These are phyloP conservation scores for Pleurozium schreberi DNA, from an alignment of 225 moss, liverwort and hornwort genomes.

Conservation along the genomic window DNA sequence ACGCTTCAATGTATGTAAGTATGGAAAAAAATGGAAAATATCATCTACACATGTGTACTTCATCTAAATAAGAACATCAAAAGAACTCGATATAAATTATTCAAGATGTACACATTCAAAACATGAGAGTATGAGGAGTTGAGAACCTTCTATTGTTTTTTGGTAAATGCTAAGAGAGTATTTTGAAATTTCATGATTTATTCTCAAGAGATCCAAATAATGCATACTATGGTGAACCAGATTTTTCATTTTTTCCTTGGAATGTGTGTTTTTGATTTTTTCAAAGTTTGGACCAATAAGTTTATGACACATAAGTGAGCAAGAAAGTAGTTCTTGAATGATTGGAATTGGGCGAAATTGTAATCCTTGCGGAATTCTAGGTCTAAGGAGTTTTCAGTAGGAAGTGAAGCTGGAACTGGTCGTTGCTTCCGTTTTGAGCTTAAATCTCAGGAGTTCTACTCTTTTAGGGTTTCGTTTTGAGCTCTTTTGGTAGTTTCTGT, in stretches of 20 bases:
- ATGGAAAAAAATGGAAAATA: too few species aligned
- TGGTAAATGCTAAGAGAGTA: fast-evolving
- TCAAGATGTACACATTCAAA: background rate
- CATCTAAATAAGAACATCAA: fast-evolving
- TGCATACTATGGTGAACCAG: too few species aligned
- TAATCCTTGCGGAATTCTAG: background rate
- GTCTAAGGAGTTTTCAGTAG: background rate
- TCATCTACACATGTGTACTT: fast-evolving
- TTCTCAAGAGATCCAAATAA: background rate
- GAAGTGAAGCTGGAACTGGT: background rate
- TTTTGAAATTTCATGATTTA: background rate
- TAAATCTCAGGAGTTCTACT: background rate
- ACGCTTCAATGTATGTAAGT: background rate
- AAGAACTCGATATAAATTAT: background rate
- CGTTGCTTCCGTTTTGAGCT: background rate
- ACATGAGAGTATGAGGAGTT: background rate
- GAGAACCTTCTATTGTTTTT: too few species aligned
- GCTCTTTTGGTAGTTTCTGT: background rate
- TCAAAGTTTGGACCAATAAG: too few species aligned
- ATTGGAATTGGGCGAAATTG: too few species aligned
- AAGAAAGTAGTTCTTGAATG: too few species aligned
- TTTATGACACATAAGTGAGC: too few species aligned
- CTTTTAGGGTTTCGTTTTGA: background rate
- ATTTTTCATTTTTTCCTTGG: too few species aligned
- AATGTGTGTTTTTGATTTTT: too few species aligned